Conservation (phyloP, 2,329 filamentous ascomycete genomes). For the Exophiala sideris region DNA sequence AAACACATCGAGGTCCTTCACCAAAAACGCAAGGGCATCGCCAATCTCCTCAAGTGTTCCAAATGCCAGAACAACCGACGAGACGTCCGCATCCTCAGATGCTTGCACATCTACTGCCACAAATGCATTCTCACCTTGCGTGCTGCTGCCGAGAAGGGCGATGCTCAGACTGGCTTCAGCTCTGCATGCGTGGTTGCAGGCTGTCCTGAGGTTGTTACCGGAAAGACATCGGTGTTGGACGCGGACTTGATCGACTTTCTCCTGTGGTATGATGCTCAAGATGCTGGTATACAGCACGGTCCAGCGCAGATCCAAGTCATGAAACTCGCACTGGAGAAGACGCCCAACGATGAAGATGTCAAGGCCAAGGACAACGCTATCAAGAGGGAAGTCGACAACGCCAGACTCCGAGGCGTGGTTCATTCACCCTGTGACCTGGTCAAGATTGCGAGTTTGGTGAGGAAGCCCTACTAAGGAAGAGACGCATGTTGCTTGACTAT, state of each 20-base stretch:
- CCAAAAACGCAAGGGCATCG: slow-evolving; percentile 9
- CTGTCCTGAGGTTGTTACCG: slow-evolving; percentile 16
- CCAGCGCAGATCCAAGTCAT: slow-evolving; percentile 11
- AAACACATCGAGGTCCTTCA: slow-evolving; percentile 13
- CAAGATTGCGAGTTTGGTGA: slow-evolving; percentile 18
- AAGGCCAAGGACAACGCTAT: slow-evolving; percentile 7
- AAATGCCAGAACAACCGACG: slow-evolving; percentile 15
- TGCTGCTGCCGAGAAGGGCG: slow-evolving; percentile 9
- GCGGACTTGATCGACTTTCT: slow-evolving; percentile 19
- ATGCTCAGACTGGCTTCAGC: slow-evolving; percentile 13
- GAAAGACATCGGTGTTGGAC: slow-evolving; percentile 21
- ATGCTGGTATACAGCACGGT: background rate
- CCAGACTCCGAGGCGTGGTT: background rate
- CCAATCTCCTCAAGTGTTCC: slow-evolving; percentile 6
- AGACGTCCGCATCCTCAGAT: slow-evolving; percentile 20
- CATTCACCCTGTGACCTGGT: slow-evolving; percentile 11
- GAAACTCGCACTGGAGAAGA: slow-evolving; percentile 8
- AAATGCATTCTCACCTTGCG: slow-evolving; percentile 18
- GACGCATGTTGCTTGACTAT: background rate
- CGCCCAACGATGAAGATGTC: slow-evolving; percentile 14
- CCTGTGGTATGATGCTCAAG: slow-evolving; percentile 21
- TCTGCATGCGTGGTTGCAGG: slow-evolving; percentile 13
- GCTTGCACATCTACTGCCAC: slow-evolving; percentile 24
- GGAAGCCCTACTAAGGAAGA: slow-evolving; percentile 15
- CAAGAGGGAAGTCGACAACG: background rate